Evolutionary conservation across 2,329 filamentous ascomycete genomes (phyloP).

Genomic region (Nemania sp.): DNA sequence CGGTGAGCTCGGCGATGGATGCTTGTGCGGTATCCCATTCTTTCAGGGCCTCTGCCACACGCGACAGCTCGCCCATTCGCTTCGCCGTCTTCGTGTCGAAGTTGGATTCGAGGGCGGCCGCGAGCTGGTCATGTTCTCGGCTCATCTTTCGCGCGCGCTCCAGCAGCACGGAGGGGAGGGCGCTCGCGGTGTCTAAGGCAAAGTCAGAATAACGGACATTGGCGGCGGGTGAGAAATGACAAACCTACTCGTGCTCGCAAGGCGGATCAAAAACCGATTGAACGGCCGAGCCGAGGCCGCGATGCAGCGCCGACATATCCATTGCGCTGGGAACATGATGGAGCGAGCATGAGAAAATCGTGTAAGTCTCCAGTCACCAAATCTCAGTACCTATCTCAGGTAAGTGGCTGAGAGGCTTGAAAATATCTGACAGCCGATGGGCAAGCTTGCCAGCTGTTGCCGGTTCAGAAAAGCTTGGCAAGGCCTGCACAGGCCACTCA

Average conservation of each 20-base stretch:
- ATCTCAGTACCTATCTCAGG: neutral
- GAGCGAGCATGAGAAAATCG: conserved; percentile 21
- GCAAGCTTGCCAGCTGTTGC: conserved; percentile 24
- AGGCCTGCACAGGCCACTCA: too few species aligned
- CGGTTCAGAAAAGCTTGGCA: neutral
- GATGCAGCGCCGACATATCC: conserved; percentile 58
- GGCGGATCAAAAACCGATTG: conserved; percentile 43
- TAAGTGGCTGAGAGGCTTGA: neutral
- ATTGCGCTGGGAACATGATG: conserved; percentile 48
- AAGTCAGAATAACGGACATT: conserved; percentile 16
- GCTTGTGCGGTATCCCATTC: conserved; percentile 61
- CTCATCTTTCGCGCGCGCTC: conserved; percentile 62
- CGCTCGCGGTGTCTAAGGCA: conserved; percentile 36
- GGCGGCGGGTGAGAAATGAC: conserved; percentile 21
- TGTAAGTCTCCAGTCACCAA: neutral
- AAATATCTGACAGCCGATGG: conserved; percentile 17
- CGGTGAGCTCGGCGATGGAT: conserved; percentile 58
- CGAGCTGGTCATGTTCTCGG: conserved; percentile 61
- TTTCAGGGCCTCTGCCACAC: conserved; percentile 60
- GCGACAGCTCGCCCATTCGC: conserved; percentile 63
- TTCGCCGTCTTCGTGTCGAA: conserved; percentile 64
- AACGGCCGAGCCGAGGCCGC: conserved; percentile 42
- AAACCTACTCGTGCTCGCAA: conserved; percentile 50
- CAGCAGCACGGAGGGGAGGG: conserved; percentile 60
- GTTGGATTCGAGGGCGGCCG: conserved; percentile 52